phyloP scores from a whole-genome alignment of 331 rosid species.

The Phaseolus coccineus region DNA sequence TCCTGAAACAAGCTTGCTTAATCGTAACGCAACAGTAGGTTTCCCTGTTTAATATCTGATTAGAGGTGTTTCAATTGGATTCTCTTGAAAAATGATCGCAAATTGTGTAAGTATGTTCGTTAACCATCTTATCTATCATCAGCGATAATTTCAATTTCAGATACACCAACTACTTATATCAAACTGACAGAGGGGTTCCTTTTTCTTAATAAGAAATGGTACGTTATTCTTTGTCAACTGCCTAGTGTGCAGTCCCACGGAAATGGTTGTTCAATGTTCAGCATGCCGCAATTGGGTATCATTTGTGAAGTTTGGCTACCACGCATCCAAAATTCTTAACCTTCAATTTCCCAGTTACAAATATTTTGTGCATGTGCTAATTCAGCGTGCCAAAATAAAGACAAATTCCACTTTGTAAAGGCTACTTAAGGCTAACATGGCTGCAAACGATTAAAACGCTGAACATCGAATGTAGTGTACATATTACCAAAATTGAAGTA shows the following conservation, averaged over 20 bases:
- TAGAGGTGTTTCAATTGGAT: slow-evolving; percentile 4
- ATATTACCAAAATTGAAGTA: too few species aligned
- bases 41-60: slow-evolving; percentile 1
- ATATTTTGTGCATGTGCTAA: background rate
- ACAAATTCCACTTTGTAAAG: too few species aligned
- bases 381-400: too few species aligned
- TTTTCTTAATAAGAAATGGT: background rate
- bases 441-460: too few species aligned
- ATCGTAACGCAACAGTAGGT: background rate
- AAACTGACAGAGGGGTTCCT: background rate
- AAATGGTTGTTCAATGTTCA: background rate
- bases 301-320: background rate
- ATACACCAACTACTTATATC: background rate
- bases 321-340: background rate
- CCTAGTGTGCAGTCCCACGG: background rate
- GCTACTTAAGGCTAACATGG: too few species aligned
- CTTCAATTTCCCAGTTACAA: background rate
- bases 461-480: too few species aligned
- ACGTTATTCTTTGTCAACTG: background rate
- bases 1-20: slow-evolving; percentile 33
- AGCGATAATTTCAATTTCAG: background rate
- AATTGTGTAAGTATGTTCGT: background rate
- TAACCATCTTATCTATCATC: background rate
- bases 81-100: background rate
- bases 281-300: background rate